These are phyloP conservation scores for Nakazawaea holstii DNA, from an alignment of 805 yeast species.

Conservation along the genomic window DNA sequence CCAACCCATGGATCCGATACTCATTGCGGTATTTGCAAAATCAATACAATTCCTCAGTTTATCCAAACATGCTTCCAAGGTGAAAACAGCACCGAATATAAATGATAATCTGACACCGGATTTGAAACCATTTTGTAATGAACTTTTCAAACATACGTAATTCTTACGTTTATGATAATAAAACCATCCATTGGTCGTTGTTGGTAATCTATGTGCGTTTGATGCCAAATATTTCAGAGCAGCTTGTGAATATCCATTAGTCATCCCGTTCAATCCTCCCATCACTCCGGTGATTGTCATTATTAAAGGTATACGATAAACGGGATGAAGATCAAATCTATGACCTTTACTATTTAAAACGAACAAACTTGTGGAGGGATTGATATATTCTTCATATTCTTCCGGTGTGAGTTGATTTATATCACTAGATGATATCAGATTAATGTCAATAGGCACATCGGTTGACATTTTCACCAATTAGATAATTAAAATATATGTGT, in stretches of 20 bases:
- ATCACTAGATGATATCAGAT: not conserved
- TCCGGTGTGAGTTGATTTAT: constrained; percentile 8
- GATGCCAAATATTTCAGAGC: constrained; percentile 65
- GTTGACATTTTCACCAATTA: not conserved
- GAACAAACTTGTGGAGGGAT: not conserved
- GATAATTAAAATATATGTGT: too few species aligned
- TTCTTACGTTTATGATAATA: constrained; percentile 81
- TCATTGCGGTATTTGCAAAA: constrained; percentile 54
- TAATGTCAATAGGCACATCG: not conserved
- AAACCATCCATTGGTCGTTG: constrained; percentile 79
- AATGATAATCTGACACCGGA: constrained; percentile 36
- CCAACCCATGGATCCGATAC: constrained; percentile 48
- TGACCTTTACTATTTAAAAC: constrained; percentile 17
- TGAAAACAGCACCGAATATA: constrained; percentile 47
- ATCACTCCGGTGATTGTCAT: constrained; percentile 32
- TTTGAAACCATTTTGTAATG: constrained; percentile 42
- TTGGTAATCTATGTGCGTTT: constrained; percentile 78
- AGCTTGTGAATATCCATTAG: constrained; percentile 49
- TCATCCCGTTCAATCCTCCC: constrained; percentile 53
- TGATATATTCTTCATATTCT: not conserved
- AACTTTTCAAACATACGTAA: constrained; percentile 60
- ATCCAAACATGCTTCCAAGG: constrained; percentile 61
- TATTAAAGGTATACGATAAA: constrained; percentile 37
- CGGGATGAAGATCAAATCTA: constrained; percentile 46
- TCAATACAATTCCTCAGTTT: constrained; percentile 46